Base-by-base conservation (phyloP, 202 grass and related monocot species). In the Schoenoplectus triqueter region DNA sequence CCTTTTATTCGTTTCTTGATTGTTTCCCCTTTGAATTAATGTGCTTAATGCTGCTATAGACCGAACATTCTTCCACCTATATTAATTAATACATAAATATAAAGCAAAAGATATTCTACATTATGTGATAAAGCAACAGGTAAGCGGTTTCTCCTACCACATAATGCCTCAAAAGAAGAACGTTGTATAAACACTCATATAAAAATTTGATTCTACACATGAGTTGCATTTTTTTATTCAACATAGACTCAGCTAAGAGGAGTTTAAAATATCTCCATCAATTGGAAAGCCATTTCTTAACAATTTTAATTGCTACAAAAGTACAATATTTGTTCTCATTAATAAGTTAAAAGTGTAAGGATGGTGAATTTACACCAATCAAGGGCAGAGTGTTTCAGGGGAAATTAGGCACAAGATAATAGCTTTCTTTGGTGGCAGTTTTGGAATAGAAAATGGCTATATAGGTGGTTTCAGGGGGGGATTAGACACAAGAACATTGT, bases 1-100 rank as follows among this genome's bases (percentile, higher is more conserved):
- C 56, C 52, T 61, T 61, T 79, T 59, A 79, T 61, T 79, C 75
- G 75, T 57, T 79, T 61, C 75, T 79, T 79, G 75, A 31, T 61
- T 79, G 75, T 79, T 79, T 79, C 75, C 75, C 8, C 52, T 61
- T 62, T 79, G 75, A 79, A 79, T 42, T 69, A 69, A 52, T 59
- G 13, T 62, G 55, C 52, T 62, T 79, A 55, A 79, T 79, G 75
- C 75, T 79, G 75, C 75, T 31, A 79, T 1, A 61, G 55, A 79
- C 75, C 75, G 3, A 79, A 79, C 75, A 79, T 79, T 79, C 54
- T 60, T 79, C 59, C 39, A 61, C 75, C 75, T 42, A 61, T 1
- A 44, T 78, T 42, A 78, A 40, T 55, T 54, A 31, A 13, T 73
- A 20, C 15, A 49, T 49, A 76, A 77, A 41, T n/a, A 11, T 59